These are phyloP conservation scores for Cenococcum geophilum DNA, from an alignment of 495 filamentous ascomycete genomes.

Conservation along the genomic window DNA sequence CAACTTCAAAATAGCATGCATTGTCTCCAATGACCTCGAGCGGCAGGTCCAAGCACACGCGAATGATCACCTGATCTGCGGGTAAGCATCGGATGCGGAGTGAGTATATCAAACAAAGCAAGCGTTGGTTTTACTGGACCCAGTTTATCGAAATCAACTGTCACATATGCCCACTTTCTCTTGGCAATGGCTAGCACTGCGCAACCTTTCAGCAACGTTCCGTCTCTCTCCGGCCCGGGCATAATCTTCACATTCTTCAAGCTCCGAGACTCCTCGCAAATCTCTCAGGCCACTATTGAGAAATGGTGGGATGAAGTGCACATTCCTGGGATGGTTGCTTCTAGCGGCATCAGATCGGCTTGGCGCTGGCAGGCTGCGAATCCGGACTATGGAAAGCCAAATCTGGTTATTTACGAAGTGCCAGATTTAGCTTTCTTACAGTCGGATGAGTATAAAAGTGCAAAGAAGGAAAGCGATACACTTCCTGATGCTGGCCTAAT, in stretches of 20 bases:
- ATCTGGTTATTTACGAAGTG: constrained; percentile 32
- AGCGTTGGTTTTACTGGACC: not conserved
- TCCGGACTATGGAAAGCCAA: constrained; percentile 17
- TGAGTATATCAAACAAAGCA: not conserved
- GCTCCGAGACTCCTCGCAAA: constrained; percentile 4
- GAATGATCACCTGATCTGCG: no score
- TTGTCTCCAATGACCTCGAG: no score
- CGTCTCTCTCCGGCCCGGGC: constrained; percentile 14
- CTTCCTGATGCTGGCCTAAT: not conserved
- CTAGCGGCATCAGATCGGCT: constrained; percentile 22
- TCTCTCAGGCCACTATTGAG: constrained; percentile 21
- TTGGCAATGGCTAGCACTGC: not conserved
- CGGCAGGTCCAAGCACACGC: no score
- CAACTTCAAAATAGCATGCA: no score
- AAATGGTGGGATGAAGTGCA: constrained; percentile 35
- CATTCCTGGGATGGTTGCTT: constrained; percentile 31
- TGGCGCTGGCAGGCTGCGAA: constrained; percentile 27
- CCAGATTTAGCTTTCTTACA: constrained; percentile 29
- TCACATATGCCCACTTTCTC: not conserved
- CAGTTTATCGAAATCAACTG: not conserved
- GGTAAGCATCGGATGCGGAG: not conserved
- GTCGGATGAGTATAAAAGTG: constrained; percentile 13
- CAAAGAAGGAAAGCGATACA: not conserved
- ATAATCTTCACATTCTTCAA: constrained; percentile 17
- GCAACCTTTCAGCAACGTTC: not conserved